phyloP scores from a whole-genome alignment of 2,329 filamentous ascomycete genomes.

The Tolypocladium tropicale region DNA sequence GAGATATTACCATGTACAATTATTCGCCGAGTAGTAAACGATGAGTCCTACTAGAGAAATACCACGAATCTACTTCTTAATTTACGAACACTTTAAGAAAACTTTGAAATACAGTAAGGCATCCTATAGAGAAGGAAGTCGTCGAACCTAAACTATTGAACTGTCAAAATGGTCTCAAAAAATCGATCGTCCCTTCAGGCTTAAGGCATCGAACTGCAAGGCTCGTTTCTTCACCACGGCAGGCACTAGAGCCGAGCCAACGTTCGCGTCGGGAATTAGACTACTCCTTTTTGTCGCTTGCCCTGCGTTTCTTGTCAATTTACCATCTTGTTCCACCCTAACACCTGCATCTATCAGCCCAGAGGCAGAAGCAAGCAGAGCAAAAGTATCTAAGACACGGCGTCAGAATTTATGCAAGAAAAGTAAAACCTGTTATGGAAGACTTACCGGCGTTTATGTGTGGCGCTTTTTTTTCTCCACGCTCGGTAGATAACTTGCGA shows the following conservation, averaged over 20 bases:
- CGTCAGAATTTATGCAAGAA: background rate
- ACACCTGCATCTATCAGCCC: background rate
- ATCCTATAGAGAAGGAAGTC: background rate
- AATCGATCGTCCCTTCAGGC: background rate
- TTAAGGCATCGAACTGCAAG: background rate
- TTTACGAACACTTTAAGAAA: background rate
- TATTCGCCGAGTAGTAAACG: constrained; percentile 1
- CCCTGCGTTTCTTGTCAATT: background rate
- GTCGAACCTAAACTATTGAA: background rate
- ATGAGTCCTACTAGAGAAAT: background rate
- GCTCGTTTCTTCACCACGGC: background rate
- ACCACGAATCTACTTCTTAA: background rate
- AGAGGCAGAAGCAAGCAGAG: background rate
- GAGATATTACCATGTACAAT: constrained; percentile 8
- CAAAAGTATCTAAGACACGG: background rate
- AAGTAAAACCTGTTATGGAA: background rate
- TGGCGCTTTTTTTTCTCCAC: background rate
- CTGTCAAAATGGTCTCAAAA: background rate
- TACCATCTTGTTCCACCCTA: background rate
- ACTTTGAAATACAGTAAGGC: background rate
- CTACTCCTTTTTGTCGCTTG: background rate
- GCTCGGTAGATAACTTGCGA: background rate
- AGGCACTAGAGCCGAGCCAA: background rate
- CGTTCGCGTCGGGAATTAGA: background rate
- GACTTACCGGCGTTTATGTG: background rate